Evolutionary conservation across 495 filamentous ascomycete genomes (phyloP), one percentile per base, ranked within the genome.

Genomic region (Penicillium fimorum): DNA sequence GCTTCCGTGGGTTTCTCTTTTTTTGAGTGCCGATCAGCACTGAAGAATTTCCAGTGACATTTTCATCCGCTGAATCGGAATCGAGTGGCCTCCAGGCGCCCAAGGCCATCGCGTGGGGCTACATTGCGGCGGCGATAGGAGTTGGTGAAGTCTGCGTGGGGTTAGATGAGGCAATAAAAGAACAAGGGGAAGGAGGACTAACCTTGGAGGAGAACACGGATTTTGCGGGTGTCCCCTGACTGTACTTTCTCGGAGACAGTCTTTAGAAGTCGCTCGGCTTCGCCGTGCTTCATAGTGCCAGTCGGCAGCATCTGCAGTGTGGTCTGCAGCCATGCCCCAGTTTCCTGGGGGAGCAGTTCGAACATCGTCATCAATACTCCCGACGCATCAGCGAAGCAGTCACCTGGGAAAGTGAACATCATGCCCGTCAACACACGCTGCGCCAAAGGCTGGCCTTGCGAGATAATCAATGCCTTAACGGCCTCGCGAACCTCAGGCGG

Each of bases 401-500:
- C 95, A 43, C 85, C 82, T 0, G 94, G 94, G 78, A 97, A 99
- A 0, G 85, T 91, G 68, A 96, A 97, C 92, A 99, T 97, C 92
- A 99, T 93, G 58, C 94, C 94, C 5, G 91, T 92, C 66, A 97
- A 74, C 38, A 95, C 83, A 41, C 90, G 89, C 68, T 96, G 91
- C 20, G 90, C 81, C 33, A 99, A 78, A 24, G 82, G 69, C 68
- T 92, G 87, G 47, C 95, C 94, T 47, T 92, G 84, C 0, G 79
- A 75, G 2, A 80, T 48, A 46, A 96, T 67, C 35, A 97, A 82
- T 43, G 81, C 72, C 69, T 87, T 88, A 49, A 99, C 88, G 18
- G 85, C 81, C 29, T 78, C 73, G 56, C 80, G 86, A n/a, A 91
- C 78, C 53, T 87, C 84, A 0, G 78, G 74, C 2, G 83, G 82